Conservation (phyloP, 225 moss, liverwort and hornwort genomes). For the Pseudoscleropodium purum region DNA sequence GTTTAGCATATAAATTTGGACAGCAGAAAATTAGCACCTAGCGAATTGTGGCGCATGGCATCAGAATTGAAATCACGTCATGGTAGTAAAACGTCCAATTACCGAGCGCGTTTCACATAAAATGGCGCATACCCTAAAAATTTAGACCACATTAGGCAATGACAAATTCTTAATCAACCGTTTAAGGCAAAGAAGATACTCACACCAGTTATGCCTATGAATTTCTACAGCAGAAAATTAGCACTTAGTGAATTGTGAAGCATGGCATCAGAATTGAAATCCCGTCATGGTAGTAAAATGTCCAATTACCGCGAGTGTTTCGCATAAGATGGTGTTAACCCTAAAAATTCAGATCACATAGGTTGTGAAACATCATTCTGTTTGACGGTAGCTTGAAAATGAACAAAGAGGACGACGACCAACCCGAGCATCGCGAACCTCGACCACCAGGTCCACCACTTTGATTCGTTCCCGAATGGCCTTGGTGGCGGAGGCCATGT, state of each 20-base stretch:
- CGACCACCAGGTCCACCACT: constrained; percentile 79
- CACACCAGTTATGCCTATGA: not conserved
- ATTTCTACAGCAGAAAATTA: not conserved
- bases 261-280: not conserved
- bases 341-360: not conserved
- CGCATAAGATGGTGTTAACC: not conserved
- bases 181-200: not conserved
- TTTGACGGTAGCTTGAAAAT: not conserved
- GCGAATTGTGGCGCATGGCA: not conserved
- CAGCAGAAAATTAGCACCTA: not conserved
- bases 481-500: constrained; percentile 91
- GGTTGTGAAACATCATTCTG: not conserved
- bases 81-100: not conserved
- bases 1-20: not conserved
- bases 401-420: not conserved
- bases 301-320: not conserved
- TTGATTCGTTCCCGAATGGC: constrained; percentile 81
- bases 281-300: not conserved
- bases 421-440: constrained; percentile 94
- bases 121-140: not conserved
- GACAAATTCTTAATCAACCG: not conserved
- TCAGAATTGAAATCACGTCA: not conserved
- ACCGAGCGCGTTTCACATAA: not conserved
- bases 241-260: not conserved
- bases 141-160: not conserved